Evolutionary conservation across 169 alveolate species (phyloP).

Genomic region (Plasmodium gaboni): DNA sequence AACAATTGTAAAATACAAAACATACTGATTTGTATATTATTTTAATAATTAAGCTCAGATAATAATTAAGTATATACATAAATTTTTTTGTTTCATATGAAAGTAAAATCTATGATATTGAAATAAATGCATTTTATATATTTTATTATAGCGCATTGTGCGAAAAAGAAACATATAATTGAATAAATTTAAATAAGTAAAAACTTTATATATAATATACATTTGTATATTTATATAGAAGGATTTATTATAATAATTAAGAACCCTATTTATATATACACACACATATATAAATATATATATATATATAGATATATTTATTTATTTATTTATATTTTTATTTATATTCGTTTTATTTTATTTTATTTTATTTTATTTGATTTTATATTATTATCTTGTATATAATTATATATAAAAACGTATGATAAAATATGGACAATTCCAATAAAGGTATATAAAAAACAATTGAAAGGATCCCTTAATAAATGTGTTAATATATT

Average conservation of each 20-base stretch:
- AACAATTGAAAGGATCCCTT: too few species aligned
- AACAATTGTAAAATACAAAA: constrained; percentile 1
- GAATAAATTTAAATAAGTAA: neutral
- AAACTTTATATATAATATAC: constrained; percentile 2
- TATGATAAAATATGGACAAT: constrained; percentile 37
- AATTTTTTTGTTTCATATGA: constrained; percentile 6
- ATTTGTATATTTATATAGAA: too few species aligned
- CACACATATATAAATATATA: constrained; percentile 3
- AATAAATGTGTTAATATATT: too few species aligned
- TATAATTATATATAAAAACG: neutral
- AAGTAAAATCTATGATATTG: constrained; percentile 1
- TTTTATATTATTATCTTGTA: neutral
- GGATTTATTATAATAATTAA: neutral
- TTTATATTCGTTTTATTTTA: neutral
- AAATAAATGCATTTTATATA: constrained; percentile 1
- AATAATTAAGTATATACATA: too few species aligned
- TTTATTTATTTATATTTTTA: neutral
- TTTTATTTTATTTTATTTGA: neutral
- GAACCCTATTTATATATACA: neutral
- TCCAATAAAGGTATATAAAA: constrained; percentile 15
- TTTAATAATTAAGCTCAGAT: constrained; percentile 9
- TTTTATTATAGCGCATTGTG: constrained; percentile 13
- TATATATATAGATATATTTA: neutral
- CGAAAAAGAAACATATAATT: neutral
- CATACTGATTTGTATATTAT: constrained; percentile 27